Base-by-base conservation (phyloP, 192 early-diverging fungal species). In the Linnemannia elongata region DNA sequence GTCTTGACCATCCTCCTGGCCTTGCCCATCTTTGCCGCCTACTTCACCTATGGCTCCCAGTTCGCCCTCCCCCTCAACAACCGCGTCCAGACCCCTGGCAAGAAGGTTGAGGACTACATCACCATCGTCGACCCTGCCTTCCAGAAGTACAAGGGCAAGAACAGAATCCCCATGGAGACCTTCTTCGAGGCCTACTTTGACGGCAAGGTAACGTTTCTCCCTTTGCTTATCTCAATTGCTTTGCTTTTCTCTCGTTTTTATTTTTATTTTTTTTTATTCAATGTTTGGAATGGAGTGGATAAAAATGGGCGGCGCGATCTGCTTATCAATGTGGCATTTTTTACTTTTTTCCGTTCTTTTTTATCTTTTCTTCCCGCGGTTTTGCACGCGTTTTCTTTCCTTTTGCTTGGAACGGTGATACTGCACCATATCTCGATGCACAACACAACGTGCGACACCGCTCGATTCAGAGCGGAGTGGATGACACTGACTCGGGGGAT, bases 181-280 rank as follows among this genome's bases (percentile, higher is more conserved):
- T 98, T 98, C 90, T 99, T 98, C 79, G 98, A 99, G 88, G 94
- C 93, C 81, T 99, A 98, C 92, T 97, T 99, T 93, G 97, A 96
- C 84, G 96, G 93, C 44, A 95, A 87, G 85, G 85, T 87, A 87
- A 74, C 15, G 33, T 27, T 12, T 35, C 44, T 52, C 24, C 1
- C 13, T 74, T 60, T 39, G 33, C 33, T 39, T 42, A n/a, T 60
- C 52, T 72, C n/a, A 44, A 20, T 30, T 70, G n/a, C 3, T 33
- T 66, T 30, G n/a, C 22, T 22, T 55, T 20, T 57, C 20, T 6
- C 42, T 44, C 27, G 27, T 55, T 6, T 9, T 30, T 63, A n/a
- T n/a, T 39, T 39, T 6, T 33, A 15, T 30, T 63, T 30, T 7
- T 2, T 13, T 12, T 4, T 30, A 10, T 66, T 27, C n/a, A 66